phyloP scores from a whole-genome alignment of 371 early-diverging fungal species.

The Chytridium lagenaria region DNA sequence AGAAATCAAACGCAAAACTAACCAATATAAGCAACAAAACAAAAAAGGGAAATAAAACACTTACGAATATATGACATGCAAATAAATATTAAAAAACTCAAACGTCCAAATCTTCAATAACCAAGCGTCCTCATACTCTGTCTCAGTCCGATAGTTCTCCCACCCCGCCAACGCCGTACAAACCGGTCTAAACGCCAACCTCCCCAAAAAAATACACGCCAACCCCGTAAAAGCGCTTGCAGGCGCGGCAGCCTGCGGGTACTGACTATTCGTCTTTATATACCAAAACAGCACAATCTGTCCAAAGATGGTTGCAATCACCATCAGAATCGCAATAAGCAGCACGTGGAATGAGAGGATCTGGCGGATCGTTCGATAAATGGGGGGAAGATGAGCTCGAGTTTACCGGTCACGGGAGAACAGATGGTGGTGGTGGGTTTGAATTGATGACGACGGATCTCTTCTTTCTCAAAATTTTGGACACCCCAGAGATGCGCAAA shows the following conservation, averaged over 20 bases:
- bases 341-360: constrained; percentile 17
- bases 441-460: constrained; percentile 53
- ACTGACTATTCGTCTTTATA: neutral
- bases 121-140: constrained; percentile 20
- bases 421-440: constrained; percentile 40
- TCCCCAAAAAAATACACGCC: constrained; percentile 17
- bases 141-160: constrained; percentile 29
- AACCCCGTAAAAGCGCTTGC: constrained; percentile 11
- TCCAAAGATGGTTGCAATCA: constrained; percentile 9
- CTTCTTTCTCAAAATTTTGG: constrained; percentile 45
- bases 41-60: no score
- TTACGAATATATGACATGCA: constrained; percentile 30
- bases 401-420: constrained; percentile 54
- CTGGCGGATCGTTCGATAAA: constrained; percentile 18
- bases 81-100: constrained; percentile 32
- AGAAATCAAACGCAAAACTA: no score
- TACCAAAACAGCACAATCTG: constrained; percentile 15
- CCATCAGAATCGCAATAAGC: constrained; percentile 21
- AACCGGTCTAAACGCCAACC: constrained; percentile 12
- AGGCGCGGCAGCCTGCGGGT: neutral
- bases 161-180: constrained; percentile 10
- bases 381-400: constrained; percentile 51
- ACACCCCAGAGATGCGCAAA: constrained; percentile 55
- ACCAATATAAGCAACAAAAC: no score
- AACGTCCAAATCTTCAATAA: constrained; percentile 21